These are phyloP conservation scores for Aspergillus hortae DNA, from an alignment of 2,329 filamentous ascomycete species.

Conservation along the genomic window DNA sequence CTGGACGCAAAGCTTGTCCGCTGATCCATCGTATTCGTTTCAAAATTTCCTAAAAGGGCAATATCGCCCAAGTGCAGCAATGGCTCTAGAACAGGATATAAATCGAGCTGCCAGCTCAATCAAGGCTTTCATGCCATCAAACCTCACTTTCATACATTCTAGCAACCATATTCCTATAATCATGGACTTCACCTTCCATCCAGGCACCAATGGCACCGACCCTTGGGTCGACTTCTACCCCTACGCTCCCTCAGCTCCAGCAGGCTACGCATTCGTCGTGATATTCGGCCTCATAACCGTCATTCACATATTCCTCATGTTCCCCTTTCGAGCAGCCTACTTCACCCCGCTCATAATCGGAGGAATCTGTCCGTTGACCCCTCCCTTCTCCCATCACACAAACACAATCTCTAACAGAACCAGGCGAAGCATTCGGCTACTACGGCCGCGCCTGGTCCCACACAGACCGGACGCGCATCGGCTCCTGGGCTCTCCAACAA, in stretches of 20 bases:
- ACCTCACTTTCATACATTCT: no score
- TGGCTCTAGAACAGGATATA: not conserved
- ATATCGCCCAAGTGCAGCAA: not conserved
- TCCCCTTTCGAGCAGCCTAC: slow-evolving; percentile 31
- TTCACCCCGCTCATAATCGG: slow-evolving; percentile 37
- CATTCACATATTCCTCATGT: slow-evolving; percentile 27
- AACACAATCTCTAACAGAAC: not conserved
- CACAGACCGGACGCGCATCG: slow-evolving; percentile 19
- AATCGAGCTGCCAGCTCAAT: not conserved
- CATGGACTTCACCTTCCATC: slow-evolving; percentile 32
- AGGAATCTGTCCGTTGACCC: slow-evolving; percentile 30
- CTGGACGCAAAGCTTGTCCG: slow-evolving; percentile 4
- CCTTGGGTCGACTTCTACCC: slow-evolving; percentile 36
- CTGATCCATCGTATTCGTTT: slow-evolving; percentile 27
- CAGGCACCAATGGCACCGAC: slow-evolving; percentile 26
- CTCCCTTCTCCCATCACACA: not conserved
- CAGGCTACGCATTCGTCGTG: slow-evolving; percentile 34
- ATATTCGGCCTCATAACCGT: slow-evolving; percentile 32
- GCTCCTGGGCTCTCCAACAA: slow-evolving; percentile 34
- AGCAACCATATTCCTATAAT: no score
- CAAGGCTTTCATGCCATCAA: no score
- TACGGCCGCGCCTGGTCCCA: slow-evolving; percentile 35
- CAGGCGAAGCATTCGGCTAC: slow-evolving; percentile 37
- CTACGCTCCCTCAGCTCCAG: slow-evolving; percentile 32
- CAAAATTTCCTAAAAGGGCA: slow-evolving; percentile 21